Base-by-base conservation (phyloP, 257 asterid genomes). In the Linaria vulgaris region DNA sequence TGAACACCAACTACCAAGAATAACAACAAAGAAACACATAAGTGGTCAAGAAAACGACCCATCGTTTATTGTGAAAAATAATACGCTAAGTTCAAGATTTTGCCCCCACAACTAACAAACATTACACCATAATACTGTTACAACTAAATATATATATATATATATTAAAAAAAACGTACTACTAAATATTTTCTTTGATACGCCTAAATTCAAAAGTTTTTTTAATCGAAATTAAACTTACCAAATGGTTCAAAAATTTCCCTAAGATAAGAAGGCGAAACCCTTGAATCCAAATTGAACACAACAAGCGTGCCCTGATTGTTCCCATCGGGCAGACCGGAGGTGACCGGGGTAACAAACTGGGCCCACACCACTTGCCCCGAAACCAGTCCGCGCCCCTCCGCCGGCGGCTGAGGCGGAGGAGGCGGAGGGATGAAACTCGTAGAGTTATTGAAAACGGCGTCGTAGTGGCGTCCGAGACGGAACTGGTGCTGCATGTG, bases 401-500 rank as follows among this genome's bases (percentile, higher is more conserved):
- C 56, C 22, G 72, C 72, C 3, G 64, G 84, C 1, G 57, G 68
- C 15, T 74, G 84, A 22, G 85, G 87, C 0, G 80, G 69, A 1
- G 85, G 88, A 3, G 70, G 69, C 1, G 61, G 55, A n/a, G n/a
- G n/a, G n/a, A n/a, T n/a, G n/a, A 0, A 59, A 3, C 6, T 77
- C 61, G 52, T 59, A n/a, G n/a, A n/a, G n/a, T n/a, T 44, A 45
- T 14, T 79, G 15, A 74, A 9, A 0, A 76, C 64, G 51, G 85
- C 79, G 5, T 82, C 94, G 77, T 78, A 83, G 73, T 94, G 95
- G 61, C 80, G 80, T 15, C 96, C 85, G 39, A 94, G 72, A 43
- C 99, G 77, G 68, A 57, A 75, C 87, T 94, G 99, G 62, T 94
- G 97, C 64, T 87, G 96, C 99, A 94, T 82, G 97, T 94, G 96